Conservation (phyloP, 169 alveolate species). For the Eimeria tenella region DNA sequence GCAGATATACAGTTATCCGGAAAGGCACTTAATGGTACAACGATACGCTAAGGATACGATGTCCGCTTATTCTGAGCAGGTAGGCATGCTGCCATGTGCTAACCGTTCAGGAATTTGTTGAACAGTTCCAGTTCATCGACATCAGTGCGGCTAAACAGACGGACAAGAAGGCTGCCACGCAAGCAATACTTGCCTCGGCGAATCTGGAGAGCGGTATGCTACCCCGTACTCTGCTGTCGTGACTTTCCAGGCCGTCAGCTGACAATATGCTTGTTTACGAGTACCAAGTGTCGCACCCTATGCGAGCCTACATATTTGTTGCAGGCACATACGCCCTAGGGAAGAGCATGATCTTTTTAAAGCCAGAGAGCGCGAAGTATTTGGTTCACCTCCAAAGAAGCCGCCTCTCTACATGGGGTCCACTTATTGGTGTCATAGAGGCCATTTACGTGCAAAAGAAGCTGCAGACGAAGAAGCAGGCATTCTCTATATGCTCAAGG, state of each 20-base stretch:
- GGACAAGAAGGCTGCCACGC: slow-evolving; percentile 82
- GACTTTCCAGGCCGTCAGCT: too few species aligned
- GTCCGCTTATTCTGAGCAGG: too few species aligned
- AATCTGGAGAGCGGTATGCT: slow-evolving; percentile 37
- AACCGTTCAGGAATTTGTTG: slow-evolving; percentile 87
- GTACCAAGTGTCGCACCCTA: not conserved
- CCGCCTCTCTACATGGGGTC: slow-evolving; percentile 92
- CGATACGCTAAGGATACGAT: too few species aligned
- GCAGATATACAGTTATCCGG: too few species aligned
- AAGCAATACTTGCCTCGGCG: slow-evolving; percentile 75
- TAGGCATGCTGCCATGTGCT: not conserved
- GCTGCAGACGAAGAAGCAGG: slow-evolving; percentile 6
- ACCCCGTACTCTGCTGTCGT: not conserved
- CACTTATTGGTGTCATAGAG: slow-evolving; percentile 91
- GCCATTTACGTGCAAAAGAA: slow-evolving; percentile 83
- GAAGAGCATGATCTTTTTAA: slow-evolving; percentile 92
- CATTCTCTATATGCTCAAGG: slow-evolving; percentile 62
- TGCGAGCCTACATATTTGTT: not conserved
- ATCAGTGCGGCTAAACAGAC: slow-evolving; percentile 84
- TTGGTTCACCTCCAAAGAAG: slow-evolving; percentile 91
- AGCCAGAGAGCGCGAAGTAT: slow-evolving; percentile 91
- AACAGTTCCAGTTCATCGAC: slow-evolving; percentile 89
- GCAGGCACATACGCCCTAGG: slow-evolving; percentile 89
- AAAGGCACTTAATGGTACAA: too few species aligned
- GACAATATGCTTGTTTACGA: not conserved